Conservation (phyloP, 2,329 filamentous ascomycete genomes). For the Beauveria pseudobassiana region DNA sequence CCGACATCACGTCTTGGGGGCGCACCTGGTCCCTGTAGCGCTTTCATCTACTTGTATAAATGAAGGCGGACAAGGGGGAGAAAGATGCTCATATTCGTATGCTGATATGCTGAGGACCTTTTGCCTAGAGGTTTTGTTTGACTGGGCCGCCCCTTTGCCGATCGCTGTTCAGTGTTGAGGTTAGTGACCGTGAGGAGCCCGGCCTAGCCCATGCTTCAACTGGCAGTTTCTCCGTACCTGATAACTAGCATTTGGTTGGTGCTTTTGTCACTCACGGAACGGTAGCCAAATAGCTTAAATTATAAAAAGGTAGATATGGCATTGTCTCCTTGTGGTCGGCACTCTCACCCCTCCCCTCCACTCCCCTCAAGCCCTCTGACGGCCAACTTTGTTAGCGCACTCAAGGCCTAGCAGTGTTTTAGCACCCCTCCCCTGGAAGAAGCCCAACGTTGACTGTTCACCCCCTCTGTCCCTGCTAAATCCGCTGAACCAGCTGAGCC, state of each 20-base stretch:
- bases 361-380: too few species aligned
- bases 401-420: not conserved
- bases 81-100: not conserved
- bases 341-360: not conserved
- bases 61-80: not conserved
- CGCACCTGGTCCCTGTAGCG: not conserved
- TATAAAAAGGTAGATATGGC: not conserved
- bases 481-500: not conserved
- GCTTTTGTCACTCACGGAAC: not conserved
- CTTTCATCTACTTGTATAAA: not conserved
- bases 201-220: constrained; percentile 1
- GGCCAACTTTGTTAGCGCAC: too few species aligned
- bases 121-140: not conserved
- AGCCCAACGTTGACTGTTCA: not conserved
- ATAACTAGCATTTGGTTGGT: not conserved
- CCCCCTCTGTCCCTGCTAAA: not conserved
- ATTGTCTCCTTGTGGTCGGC: not conserved
- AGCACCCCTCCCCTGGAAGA: not conserved
- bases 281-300: too few species aligned
- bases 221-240: constrained; percentile 1
- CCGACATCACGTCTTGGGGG: not conserved
- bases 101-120: not conserved
- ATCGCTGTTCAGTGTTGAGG: not conserved
- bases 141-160: not conserved
- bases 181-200: not conserved